Evolutionary conservation across 1,284 basidiomycete species (phyloP).

Genomic region (Trichosporon ovoides): DNA sequence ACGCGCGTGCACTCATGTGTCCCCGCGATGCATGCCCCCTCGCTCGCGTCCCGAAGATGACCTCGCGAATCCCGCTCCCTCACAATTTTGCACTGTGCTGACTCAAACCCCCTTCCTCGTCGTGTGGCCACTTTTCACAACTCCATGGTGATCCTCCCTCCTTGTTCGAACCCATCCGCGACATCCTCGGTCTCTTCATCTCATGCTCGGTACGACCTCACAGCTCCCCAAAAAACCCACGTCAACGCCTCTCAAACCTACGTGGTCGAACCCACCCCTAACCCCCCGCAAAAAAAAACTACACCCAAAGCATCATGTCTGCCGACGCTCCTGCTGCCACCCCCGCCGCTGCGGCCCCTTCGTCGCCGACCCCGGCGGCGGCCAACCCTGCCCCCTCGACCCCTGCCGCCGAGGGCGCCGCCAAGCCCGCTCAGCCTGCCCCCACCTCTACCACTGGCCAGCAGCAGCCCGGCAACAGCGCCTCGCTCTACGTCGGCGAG

Average conservation of each 20-base stretch:
- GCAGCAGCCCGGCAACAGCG: slow-evolving; percentile 63
- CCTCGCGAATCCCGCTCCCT: neutral
- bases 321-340: slow-evolving; percentile 29
- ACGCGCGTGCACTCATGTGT: neutral
- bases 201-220: neutral
- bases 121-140: neutral
- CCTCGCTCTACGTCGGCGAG: slow-evolving; percentile 98
- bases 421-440: slow-evolving; percentile 45
- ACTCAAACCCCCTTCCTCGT: slow-evolving; percentile 3
- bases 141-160: slow-evolving; percentile 1
- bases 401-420: slow-evolving; percentile 25
- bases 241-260: slow-evolving; percentile 24
- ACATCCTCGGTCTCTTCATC: neutral
- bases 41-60: neutral
- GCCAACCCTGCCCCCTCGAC: slow-evolving; percentile 27
- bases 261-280: slow-evolving; percentile 26
- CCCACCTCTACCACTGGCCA: slow-evolving; percentile 59
- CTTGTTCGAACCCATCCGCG: neutral
- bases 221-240: slow-evolving; percentile 24
- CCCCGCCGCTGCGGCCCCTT: slow-evolving; percentile 22
- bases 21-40: neutral
- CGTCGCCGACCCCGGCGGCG: slow-evolving; percentile 23
- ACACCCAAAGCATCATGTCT: slow-evolving; percentile 29
- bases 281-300: slow-evolving; percentile 19
- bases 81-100: slow-evolving; percentile 2